Conservation (phyloP, 2,329 filamentous ascomycete genomes). For the Neocucurbitaria cava region DNA sequence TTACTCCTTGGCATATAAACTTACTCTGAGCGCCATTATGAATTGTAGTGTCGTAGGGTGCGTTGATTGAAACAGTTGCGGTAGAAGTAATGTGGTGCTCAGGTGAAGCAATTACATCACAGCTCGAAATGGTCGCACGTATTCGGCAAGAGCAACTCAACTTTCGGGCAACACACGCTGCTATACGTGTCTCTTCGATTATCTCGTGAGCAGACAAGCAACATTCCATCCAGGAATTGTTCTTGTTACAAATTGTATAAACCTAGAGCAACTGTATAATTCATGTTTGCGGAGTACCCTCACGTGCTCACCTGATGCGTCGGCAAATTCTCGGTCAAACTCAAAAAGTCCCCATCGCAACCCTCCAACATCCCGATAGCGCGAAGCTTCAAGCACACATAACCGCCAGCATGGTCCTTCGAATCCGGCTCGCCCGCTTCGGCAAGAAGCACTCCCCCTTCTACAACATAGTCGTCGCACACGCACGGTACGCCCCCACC, state of each 20-base stretch:
- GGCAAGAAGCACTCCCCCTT: slow-evolving; percentile 87
- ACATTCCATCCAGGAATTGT: too few relatives aligned
- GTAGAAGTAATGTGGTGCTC: background rate
- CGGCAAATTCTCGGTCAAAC: slow-evolving; percentile 20
- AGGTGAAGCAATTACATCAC: slow-evolving; percentile 42
- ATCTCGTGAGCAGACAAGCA: too few relatives aligned
- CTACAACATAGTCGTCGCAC: slow-evolving; percentile 96
- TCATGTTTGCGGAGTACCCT: background rate
- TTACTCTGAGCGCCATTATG: slow-evolving; percentile 26
- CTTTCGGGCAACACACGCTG: background rate
- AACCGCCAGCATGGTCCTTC: slow-evolving; percentile 78
- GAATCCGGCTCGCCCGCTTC: slow-evolving; percentile 92
- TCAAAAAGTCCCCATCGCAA: slow-evolving; percentile 19
- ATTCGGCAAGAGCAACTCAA: background rate
- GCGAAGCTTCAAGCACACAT: background rate
- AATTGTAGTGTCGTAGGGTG: too few relatives aligned
- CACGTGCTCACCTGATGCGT: slow-evolving; percentile 11
- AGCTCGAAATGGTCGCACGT: slow-evolving; percentile 4
- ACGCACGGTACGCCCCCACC: slow-evolving; percentile 75
- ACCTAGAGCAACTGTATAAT: too few relatives aligned
- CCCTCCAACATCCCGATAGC: slow-evolving; percentile 2
- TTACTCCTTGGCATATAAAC: too few relatives aligned
- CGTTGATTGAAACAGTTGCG: too few relatives aligned
- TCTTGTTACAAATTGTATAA: too few relatives aligned
- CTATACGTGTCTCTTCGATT: too few relatives aligned